Evolutionary conservation across 805 yeast genomes (phyloP).

Genomic region (baker's yeast (Saccharomyces cerevisiae)): DNA sequence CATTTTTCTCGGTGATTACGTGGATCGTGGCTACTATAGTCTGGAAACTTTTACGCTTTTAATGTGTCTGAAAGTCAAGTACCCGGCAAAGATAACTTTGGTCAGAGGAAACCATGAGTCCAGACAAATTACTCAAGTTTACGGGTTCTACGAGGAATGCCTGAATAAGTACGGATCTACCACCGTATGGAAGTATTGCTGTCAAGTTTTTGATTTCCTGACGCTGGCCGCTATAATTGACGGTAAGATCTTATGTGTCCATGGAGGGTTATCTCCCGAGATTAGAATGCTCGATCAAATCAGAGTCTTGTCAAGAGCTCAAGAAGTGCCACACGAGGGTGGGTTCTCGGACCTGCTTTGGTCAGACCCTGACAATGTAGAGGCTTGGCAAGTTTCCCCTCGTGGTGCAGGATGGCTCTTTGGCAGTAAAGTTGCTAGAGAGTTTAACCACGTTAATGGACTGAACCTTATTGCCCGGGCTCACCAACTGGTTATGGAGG

Average conservation of each 20-base stretch:
- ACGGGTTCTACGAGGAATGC: slow-evolving; percentile 96
- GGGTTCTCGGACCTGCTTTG: slow-evolving; percentile 96
- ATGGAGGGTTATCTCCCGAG: slow-evolving; percentile 96
- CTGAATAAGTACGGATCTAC: slow-evolving; percentile 87
- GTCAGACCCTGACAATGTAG: slow-evolving; percentile 97
- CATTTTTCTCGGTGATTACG: slow-evolving; percentile 90
- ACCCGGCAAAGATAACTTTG: slow-evolving; percentile 75
- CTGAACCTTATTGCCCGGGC: slow-evolving; percentile 87
- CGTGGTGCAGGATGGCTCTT: slow-evolving; percentile 99
- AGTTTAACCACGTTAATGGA: slow-evolving; percentile 91
- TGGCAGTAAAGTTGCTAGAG: slow-evolving; percentile 89
- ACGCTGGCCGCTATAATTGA: slow-evolving; percentile 94
- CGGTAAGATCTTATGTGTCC: slow-evolving; percentile 89
- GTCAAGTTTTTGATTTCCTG: slow-evolving; percentile 90
- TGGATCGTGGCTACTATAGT: slow-evolving; percentile 94
- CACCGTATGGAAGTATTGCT: slow-evolving; percentile 92
- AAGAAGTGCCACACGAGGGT: slow-evolving; percentile 98
- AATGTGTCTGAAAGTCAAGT: slow-evolving; percentile 87
- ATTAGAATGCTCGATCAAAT: slow-evolving; percentile 96
- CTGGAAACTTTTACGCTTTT: slow-evolving; percentile 87
- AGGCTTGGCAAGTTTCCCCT: slow-evolving; percentile 96
- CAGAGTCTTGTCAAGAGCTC: slow-evolving; percentile 88
- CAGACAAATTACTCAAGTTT: slow-evolving; percentile 96
- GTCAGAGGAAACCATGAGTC: slow-evolving; percentile 98
- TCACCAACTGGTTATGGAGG: slow-evolving; percentile 97